phyloP scores from a whole-genome alignment of 1,139 yeast species.

The Protomyces gravidus region DNA sequence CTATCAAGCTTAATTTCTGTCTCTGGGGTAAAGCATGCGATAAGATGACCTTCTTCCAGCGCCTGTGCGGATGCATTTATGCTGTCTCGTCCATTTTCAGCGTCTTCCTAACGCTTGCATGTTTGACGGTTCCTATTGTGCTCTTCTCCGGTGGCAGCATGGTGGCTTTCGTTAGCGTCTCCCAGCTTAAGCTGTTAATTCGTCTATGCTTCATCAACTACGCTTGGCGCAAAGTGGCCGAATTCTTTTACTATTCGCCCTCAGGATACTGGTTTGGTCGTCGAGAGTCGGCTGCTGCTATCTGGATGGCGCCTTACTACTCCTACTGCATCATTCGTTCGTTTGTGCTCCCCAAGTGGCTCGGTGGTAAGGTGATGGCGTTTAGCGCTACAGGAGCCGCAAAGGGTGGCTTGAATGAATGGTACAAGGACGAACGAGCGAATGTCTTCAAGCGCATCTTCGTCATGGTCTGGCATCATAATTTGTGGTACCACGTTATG shows the following conservation, averaged over 20 bases:
- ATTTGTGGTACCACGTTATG: background rate
- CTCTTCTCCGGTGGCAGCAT: conserved; percentile 6
- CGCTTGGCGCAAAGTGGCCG: background rate
- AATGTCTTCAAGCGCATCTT: conserved; percentile 1
- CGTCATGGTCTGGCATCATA: conserved; percentile 1
- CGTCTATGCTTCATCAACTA: conserved; percentile 1
- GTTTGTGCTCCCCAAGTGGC: conserved; percentile 6
- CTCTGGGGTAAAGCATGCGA: background rate
- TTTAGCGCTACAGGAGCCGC: background rate
- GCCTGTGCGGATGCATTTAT: background rate
- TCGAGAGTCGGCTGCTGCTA: conserved; percentile 2
- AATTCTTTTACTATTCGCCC: conserved; percentile 2
- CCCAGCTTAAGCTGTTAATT: background rate
- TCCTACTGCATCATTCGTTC: conserved; percentile 5
- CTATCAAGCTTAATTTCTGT: conserved; percentile 3
- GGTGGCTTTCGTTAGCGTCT: conserved; percentile 7
- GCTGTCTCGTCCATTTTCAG: conserved; percentile 5
- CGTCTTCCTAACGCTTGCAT: conserved; percentile 3
- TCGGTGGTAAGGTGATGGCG: conserved; percentile 9
- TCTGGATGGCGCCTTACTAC: conserved; percentile 7
- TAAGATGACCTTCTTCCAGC: conserved; percentile 4
- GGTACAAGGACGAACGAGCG: background rate
- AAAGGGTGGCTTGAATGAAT: background rate
- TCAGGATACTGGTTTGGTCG: conserved; percentile 4
- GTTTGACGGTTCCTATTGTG: conserved; percentile 1